Conservation (phyloP, 2,329 filamentous ascomycete species). For the Claviceps fusiformis region DNA sequence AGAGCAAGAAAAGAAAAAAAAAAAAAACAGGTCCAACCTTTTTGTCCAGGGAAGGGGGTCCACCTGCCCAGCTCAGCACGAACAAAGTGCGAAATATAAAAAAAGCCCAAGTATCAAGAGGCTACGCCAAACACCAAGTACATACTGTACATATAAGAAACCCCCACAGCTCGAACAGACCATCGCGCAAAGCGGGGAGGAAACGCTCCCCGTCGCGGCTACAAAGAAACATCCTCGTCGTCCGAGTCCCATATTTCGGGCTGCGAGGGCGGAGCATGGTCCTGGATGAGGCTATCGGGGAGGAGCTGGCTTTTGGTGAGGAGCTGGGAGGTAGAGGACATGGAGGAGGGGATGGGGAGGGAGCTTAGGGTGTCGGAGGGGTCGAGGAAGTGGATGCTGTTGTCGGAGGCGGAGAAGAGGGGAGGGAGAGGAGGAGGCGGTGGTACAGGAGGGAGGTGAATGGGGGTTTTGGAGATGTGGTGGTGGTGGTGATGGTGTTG, state of each 20-base stretch:
- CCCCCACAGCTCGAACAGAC: no score
- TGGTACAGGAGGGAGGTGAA: neutral
- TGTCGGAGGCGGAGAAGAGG: conserved; percentile 5
- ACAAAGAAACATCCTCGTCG: conserved; percentile 13
- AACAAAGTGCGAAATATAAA: no score
- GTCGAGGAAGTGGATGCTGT: conserved; percentile 10
- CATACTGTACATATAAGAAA: no score
- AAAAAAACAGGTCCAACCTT: no score
- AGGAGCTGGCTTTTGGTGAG: conserved; percentile 39
- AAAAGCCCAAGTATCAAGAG: no score
- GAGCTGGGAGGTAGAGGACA: conserved; percentile 29
- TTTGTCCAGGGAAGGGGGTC: no score
- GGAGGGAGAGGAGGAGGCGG: neutral
- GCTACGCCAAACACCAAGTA: no score
- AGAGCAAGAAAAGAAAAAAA: no score
- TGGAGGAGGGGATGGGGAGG: conserved; percentile 7
- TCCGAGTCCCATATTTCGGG: conserved; percentile 26
- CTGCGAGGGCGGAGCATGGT: conserved; percentile 17
- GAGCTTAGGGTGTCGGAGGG: conserved; percentile 9
- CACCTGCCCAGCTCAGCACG: no score
- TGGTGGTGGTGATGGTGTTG: neutral
- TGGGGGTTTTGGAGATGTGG: neutral
- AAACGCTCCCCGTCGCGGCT: neutral
- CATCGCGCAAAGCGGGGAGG: no score
- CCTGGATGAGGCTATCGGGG: conserved; percentile 30